Evolutionary conservation across 306 rosid species (phyloP).

Genomic region (Neltuma alba): DNA sequence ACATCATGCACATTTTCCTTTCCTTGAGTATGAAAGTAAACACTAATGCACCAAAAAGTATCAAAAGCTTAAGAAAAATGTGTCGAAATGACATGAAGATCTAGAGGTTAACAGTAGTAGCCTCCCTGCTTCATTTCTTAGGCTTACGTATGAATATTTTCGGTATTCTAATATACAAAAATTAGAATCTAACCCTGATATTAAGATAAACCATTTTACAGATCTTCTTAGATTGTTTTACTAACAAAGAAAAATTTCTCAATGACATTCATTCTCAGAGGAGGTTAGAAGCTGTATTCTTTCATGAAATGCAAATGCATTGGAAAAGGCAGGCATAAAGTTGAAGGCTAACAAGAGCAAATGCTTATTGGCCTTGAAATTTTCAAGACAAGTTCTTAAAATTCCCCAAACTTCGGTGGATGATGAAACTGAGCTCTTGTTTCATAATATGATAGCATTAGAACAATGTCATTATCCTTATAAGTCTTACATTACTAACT

Average conservation of each 20-base stretch:
- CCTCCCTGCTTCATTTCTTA: not conserved
- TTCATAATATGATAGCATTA: constrained; percentile 4
- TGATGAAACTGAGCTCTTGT: rapidly evolving
- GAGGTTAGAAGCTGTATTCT: not conserved
- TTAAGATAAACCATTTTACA: not conserved
- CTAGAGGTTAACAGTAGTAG: too few relatives aligned
- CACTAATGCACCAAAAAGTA: too few relatives aligned
- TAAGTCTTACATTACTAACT: not conserved
- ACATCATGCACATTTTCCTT: too few relatives aligned
- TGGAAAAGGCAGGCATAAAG: not conserved
- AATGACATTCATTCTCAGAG: not conserved
- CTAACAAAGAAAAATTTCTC: not conserved
- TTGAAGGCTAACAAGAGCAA: not conserved
- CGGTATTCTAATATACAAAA: not conserved
- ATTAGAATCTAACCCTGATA: not conserved
- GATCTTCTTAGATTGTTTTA: not conserved
- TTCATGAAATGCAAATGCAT: not conserved
- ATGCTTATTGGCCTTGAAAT: not conserved
- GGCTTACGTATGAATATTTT: not conserved
- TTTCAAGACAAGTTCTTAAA: not conserved
- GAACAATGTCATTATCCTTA: not conserved
- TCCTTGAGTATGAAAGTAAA: too few relatives aligned
- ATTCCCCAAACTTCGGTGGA: rapidly evolving
- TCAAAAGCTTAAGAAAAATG: too few relatives aligned
- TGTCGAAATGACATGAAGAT: too few relatives aligned